phyloP scores from a whole-genome alignment of 768 basidiomycete species.

The Suillus luteus region DNA sequence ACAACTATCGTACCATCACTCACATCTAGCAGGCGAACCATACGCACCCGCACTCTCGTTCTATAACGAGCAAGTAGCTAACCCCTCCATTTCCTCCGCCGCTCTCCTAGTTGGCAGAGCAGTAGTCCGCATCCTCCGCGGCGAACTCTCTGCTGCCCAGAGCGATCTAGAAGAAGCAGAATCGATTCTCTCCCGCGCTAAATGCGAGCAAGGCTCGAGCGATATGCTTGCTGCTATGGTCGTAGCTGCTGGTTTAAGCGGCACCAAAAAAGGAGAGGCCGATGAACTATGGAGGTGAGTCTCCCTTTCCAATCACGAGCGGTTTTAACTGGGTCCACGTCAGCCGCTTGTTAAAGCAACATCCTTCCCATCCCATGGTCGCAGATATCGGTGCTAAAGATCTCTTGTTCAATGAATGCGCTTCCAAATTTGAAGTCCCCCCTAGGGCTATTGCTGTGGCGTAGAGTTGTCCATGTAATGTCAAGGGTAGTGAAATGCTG shows the following conservation, averaged over 20 bases:
- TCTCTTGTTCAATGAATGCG: constrained; percentile 61
- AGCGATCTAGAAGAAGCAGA: constrained; percentile 77
- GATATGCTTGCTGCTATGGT: constrained; percentile 71
- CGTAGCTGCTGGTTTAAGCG: constrained; percentile 63
- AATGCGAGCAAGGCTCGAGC: constrained; percentile 42
- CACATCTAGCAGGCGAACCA: constrained; percentile 27
- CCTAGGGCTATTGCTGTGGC: constrained; percentile 40
- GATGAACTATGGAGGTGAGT: constrained; percentile 73
- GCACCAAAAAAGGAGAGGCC: constrained; percentile 57
- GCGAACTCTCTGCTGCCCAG: constrained; percentile 73
- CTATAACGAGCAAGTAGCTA: constrained; percentile 82
- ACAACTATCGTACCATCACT: background rate
- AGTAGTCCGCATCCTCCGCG: constrained; percentile 74
- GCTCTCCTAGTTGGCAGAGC: constrained; percentile 80
- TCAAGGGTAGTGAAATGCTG: background rate
- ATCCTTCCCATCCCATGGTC: constrained; percentile 72
- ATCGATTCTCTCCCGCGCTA: constrained; percentile 45
- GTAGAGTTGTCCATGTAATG: background rate
- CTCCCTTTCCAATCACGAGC: constrained; percentile 6
- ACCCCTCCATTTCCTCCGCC: constrained; percentile 74
- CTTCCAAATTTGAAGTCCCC: constrained; percentile 63
- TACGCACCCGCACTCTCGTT: constrained; percentile 53
- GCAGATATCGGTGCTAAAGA: constrained; percentile 61
- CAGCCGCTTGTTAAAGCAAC: constrained; percentile 48
- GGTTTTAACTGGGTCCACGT: constrained; percentile 12